A percentile compares a stretch with the other conserved stretches of the same genome.
Conservation (phyloP, 495 filamentous ascomycete genomes). For the Podospora sp. region DNA sequence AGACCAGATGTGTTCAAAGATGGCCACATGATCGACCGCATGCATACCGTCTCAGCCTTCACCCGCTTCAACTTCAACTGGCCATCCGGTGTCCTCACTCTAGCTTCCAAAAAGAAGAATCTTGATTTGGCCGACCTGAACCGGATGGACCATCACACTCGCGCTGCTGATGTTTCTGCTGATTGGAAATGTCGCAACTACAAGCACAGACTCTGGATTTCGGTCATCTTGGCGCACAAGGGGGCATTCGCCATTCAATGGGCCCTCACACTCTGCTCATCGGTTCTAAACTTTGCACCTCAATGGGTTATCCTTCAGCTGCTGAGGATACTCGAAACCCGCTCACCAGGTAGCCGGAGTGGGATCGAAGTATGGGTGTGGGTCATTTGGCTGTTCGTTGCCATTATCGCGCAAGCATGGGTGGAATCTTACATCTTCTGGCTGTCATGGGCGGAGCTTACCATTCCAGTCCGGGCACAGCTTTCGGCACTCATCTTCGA, state of each 20-base stretch:
- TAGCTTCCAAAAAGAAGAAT: conserved; percentile 55
- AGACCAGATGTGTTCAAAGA: conserved; percentile 65
- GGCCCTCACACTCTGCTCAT: conserved; percentile 52
- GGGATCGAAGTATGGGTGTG: conserved; percentile 64
- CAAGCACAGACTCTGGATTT: conserved; percentile 62
- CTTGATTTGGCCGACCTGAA: conserved; percentile 65
- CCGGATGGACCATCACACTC: conserved; percentile 51
- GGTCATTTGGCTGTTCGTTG: conserved; percentile 62
- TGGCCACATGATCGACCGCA: conserved; percentile 63
- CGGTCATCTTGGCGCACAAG: conserved; percentile 59
- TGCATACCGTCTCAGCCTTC: conserved; percentile 62
- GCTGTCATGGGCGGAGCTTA: conserved; percentile 64
- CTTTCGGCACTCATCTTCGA: conserved; percentile 73
- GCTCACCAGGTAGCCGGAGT: conserved; percentile 43
- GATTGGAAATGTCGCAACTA: conserved; percentile 56
- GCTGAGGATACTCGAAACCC: conserved; percentile 63
- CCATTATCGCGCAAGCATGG: conserved; percentile 58
- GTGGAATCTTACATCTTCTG: conserved; percentile 66
- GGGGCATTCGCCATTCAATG: conserved; percentile 57
- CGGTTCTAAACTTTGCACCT: conserved; percentile 66
- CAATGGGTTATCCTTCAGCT: conserved; percentile 70
- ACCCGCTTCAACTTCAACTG: conserved; percentile 67
- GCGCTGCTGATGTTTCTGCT: conserved; percentile 49
- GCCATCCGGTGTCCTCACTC: conserved; percentile 55
- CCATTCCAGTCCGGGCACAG: conserved; percentile 67